Percentiles rank a stretch among this genome's conserved stretches.
Evolutionary conservation across 106 monocot species (phyloP).

Genomic region (Gastrodia elata): DNA sequence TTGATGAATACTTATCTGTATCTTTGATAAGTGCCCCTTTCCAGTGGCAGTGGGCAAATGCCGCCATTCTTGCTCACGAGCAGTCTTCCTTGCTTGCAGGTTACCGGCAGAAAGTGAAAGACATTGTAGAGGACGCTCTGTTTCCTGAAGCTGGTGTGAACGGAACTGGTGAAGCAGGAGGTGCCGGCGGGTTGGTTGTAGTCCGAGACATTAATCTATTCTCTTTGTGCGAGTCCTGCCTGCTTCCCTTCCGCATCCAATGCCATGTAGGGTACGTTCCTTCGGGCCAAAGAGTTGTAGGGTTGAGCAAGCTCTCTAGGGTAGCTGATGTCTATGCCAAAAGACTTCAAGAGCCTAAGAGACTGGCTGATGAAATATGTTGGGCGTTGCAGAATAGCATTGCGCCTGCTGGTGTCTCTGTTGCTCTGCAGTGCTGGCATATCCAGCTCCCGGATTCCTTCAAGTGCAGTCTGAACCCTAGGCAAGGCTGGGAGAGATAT

Average conservation of each 20-base stretch:
- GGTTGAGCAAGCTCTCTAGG: slow-evolving; percentile 89
- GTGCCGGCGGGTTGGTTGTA: slow-evolving; percentile 58
- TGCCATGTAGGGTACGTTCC: slow-evolving; percentile 92
- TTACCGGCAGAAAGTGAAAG: slow-evolving; percentile 59
- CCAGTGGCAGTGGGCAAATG: too few relatives aligned
- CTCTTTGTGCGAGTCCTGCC: slow-evolving; percentile 90
- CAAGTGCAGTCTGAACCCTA: slow-evolving; percentile 8
- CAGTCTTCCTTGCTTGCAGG: slow-evolving; percentile 31
- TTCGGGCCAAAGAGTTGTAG: slow-evolving; percentile 59
- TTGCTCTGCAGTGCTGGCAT: slow-evolving; percentile 84
- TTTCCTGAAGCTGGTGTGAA: slow-evolving; percentile 68
- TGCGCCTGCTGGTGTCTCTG: slow-evolving; percentile 73
- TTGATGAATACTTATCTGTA: too few relatives aligned
- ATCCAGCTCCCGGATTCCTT: slow-evolving; percentile 47
- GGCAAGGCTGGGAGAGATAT: slow-evolving; percentile 42
- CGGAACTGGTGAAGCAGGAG: slow-evolving; percentile 49
- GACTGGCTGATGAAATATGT: slow-evolving; percentile 70
- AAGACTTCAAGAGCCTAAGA: slow-evolving; percentile 81
- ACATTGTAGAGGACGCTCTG: slow-evolving; percentile 75
- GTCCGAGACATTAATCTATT: slow-evolving; percentile 78
- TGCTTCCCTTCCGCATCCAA: slow-evolving; percentile 70
- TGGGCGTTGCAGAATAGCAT: slow-evolving; percentile 57
- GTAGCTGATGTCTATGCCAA: slow-evolving; percentile 86
- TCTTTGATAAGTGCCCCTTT: too few relatives aligned
- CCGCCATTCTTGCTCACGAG: too few relatives aligned